Evolutionary conservation across 1,139 yeast species (phyloP).

Genomic region (Candida frijolesensis): DNA sequence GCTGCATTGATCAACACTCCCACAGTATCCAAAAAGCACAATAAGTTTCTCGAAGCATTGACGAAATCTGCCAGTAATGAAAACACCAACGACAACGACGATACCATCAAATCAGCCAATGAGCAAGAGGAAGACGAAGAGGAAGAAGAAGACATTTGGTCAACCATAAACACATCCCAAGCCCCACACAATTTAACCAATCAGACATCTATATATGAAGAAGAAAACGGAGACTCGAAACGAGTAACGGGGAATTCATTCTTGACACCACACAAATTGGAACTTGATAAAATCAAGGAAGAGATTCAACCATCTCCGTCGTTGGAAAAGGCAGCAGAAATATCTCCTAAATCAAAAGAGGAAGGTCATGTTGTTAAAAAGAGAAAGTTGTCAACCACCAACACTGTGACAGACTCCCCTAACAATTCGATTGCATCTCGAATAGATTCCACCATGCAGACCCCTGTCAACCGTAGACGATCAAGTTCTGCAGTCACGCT

Average conservation of each 20-base stretch:
- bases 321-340: conserved; percentile 6
- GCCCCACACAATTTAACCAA: conserved; percentile 25
- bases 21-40: conserved; percentile 4
- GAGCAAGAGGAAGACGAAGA: conserved; percentile 3
- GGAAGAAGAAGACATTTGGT: conserved; percentile 33
- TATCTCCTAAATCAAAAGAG: conserved; percentile 6
- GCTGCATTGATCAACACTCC: conserved; percentile 2
- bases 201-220: conserved; percentile 34
- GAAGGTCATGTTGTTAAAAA: conserved; percentile 6
- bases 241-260: conserved; percentile 17
- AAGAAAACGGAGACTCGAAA: conserved; percentile 13
- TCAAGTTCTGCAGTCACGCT: conserved; percentile 15
- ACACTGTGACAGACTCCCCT: conserved; percentile 31
- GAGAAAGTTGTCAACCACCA: conserved; percentile 12
- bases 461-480: conserved; percentile 27
- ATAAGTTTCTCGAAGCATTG: conserved; percentile 13
- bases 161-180: conserved; percentile 24
- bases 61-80: conserved; percentile 4
- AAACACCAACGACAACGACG: not conserved
- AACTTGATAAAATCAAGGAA: conserved; percentile 6
- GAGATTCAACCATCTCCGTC: conserved; percentile 14
- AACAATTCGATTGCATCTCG: conserved; percentile 41
- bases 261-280: conserved; percentile 37
- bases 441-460: conserved; percentile 37
- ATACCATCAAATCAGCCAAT: not conserved